Conservation (phyloP, 164 flowering plant genomes). For the Platanus orientalis region DNA sequence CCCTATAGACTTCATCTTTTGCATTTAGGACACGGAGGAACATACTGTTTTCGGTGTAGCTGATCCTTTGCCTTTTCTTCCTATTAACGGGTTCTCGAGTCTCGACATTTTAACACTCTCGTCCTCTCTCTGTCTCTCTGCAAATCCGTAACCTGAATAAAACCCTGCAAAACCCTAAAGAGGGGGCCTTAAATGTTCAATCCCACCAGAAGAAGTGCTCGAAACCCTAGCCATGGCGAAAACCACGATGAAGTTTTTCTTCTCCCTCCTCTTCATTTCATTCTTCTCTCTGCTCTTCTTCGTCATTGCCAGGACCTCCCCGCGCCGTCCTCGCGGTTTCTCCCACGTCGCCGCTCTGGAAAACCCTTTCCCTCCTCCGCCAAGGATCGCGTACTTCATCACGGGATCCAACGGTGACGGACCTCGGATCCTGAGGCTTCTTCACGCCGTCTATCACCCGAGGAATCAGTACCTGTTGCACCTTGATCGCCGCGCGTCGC, state of each 20-base stretch:
- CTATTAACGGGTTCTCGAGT: too few species aligned
- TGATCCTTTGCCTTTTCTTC: too few species aligned
- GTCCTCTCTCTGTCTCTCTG: too few species aligned
- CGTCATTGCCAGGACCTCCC: constrained; percentile 1
- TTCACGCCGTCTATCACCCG: constrained; percentile 30
- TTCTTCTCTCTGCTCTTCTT: constrained; percentile 13
- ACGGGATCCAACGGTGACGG: constrained; percentile 25
- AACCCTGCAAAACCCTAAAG: too few species aligned
- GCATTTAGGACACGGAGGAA: too few species aligned
- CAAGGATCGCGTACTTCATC: constrained; percentile 29
- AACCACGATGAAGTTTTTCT: constrained; percentile 1
- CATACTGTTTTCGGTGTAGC: too few species aligned
- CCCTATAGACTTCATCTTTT: too few species aligned
- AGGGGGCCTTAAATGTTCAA: too few species aligned
- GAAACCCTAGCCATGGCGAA: constrained; percentile 13
- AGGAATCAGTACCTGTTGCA: constrained; percentile 31
- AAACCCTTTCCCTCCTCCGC: constrained; percentile 20
- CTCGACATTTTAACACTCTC: too few species aligned
- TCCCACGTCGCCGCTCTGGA: constrained; percentile 2
- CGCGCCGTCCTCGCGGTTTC: constrained; percentile 3
- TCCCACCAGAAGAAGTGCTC: too few species aligned
- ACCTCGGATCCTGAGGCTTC: constrained; percentile 18
- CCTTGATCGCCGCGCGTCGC: constrained; percentile 20
- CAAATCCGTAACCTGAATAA: too few species aligned
- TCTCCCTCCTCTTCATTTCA: neutral